Evolutionary conservation across 2,329 filamentous ascomycete genomes (phyloP), one percentile per base, ranked within the genome.

Genomic region (Sclerotinia nivalis): DNA sequence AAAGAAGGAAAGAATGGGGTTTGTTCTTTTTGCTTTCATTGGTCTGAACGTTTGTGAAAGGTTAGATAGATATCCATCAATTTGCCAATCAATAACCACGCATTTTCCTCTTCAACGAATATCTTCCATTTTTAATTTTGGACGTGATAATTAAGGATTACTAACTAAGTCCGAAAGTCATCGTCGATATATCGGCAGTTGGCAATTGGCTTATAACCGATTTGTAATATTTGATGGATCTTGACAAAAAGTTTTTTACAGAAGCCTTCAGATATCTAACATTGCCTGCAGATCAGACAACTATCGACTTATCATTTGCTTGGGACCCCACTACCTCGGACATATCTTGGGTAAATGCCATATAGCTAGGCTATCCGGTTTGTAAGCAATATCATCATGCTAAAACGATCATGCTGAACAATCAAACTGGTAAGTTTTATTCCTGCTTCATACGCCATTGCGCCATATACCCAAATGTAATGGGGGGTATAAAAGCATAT

Each of bases 181-280:
- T 49, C 20, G 1, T 49, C 45, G 18, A 49, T 2, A 22, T n/a
- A 20, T 55, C 52, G 28, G 28, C 28, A 22, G 13, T 55, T 28
- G 25, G 52, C 15, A 31, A 6, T 34, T 55, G 52, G 3, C 31
- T 31, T 31, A 31, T 31, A 31, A 31, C 31, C 28, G 58, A 25
- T 60, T 60, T 45, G 28, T 45, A 60, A 45, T 45, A 37, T 60
- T 31, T 59, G 2, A 60, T 45, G 58, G 40, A 60, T 45, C n/a
- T 45, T 31, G 43, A 20, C 37, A 45, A 22, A 45, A 3, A 37
- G 40, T 28, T 60, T 37, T 60, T 40, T 47, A 40, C 37, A 13
- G 58, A 60, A 60, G 31, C 15, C 18, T 22, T 31, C 40, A 60
- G 58, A 45, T 60, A 25, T 45, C 25, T n/a, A 31, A 47, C 40